Percentiles rank a stretch among this genome's conserved stretches.
Conservation (phyloP, 2,329 filamentous ascomycete species). For the Talaromyces verruculosus region DNA sequence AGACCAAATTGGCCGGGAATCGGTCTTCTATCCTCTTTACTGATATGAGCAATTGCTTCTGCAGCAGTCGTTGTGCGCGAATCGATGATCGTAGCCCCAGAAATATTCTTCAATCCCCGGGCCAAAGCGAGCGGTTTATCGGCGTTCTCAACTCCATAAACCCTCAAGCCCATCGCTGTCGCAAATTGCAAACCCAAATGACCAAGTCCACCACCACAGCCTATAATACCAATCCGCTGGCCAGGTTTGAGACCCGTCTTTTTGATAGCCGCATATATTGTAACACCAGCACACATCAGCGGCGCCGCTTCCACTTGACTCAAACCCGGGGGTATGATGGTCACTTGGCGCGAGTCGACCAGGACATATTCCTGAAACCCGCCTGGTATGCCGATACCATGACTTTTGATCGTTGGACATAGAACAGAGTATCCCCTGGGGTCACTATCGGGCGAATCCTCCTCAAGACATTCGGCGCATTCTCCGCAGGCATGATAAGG, state of each 20-base stretch:
- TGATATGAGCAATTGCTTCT: slow-evolving; percentile 31
- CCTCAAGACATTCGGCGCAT: slow-evolving; percentile 25
- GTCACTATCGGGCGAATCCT: slow-evolving; percentile 21
- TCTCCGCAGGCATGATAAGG: slow-evolving; percentile 22
- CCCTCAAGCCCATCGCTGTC: slow-evolving; percentile 65
- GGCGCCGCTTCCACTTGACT: slow-evolving; percentile 35
- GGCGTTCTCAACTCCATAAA: slow-evolving; percentile 33
- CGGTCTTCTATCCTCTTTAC: slow-evolving; percentile 20
- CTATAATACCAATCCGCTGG: slow-evolving; percentile 67
- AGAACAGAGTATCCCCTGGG: slow-evolving; percentile 21
- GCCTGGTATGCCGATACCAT: slow-evolving; percentile 23
- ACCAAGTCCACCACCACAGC: slow-evolving; percentile 64
- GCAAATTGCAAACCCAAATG: slow-evolving; percentile 71
- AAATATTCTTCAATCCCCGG: slow-evolving; percentile 30
- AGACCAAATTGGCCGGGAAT: slow-evolving; percentile 43
- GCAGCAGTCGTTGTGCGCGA: slow-evolving; percentile 35
- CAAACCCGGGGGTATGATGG: slow-evolving; percentile 34
- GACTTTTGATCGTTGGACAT: slow-evolving; percentile 19
- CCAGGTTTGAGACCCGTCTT: slow-evolving; percentile 60
- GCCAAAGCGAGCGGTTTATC: slow-evolving; percentile 30
- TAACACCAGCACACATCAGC: slow-evolving; percentile 42
- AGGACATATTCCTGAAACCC: slow-evolving; percentile 29
- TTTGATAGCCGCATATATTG: slow-evolving; percentile 58
- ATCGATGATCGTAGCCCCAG: slow-evolving; percentile 41
- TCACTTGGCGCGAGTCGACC: slow-evolving; percentile 25